Base-by-base conservation (phyloP, 768 basidiomycete species). In the Lactarius hatsudake region DNA sequence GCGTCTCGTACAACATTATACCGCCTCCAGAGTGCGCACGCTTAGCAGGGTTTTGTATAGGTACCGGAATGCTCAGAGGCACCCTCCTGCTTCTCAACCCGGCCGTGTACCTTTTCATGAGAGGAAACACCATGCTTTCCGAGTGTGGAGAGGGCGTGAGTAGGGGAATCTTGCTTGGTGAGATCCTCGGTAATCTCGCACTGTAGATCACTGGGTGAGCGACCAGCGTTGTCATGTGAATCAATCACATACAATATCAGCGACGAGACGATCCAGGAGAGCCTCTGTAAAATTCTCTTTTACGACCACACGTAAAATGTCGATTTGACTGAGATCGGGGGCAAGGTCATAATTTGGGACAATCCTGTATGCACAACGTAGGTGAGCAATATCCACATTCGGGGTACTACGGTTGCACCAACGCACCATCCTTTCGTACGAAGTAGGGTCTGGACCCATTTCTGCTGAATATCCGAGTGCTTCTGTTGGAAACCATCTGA, bases 101-200 rank as follows among this genome's bases (percentile, higher is more conserved):
- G 78, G 48, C 83, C 87, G 51, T 78, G 76, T 17, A 74, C 70
- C 23, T 78, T 75, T 70, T 84, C 84, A 56, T 72, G 79, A 71
- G 62, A 73, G 71, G 42, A 69, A 64, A 68, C 73, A 71, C 69
- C 68, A 45, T 55, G 64, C 57, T 72, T 65, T 56, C 81, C 76
- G 64, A 84, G 74, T 2, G 76, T 73, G 67, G 78, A 79, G n/a
- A 91, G 79, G 0, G 83, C 81, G 66, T 89, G 86, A 28, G 76
- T 56, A 0, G 86, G 76, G 10, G 84, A 83, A 57, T 79, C 80
- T 40, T 79, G 71, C 45, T 81, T 74, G 15, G 77, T 75, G 34
- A 94, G 79, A 7, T 80, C 76, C 72, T 90, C 84, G 0, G 88
- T 89, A 34, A 91, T 76, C 72, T 88, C 85, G 34, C 93, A 78